Base-by-base conservation (phyloP, 495 filamentous ascomycete species). In the Xylaria scruposa region DNA sequence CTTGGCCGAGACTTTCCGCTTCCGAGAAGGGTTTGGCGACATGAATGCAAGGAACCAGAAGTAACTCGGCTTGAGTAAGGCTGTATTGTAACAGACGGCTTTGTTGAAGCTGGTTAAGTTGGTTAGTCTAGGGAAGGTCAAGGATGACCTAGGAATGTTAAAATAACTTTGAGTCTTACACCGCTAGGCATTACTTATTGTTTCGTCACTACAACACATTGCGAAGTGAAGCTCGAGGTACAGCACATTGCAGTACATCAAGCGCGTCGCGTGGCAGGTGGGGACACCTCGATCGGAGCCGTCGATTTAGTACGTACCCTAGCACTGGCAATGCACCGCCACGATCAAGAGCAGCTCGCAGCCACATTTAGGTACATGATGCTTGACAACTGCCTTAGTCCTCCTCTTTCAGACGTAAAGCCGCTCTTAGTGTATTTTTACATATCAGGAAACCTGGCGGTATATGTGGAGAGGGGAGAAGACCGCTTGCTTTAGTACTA, bases 211-310 rank as follows among this genome's bases (percentile, higher is more conserved):
- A 1, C 3, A 47, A 47, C 44, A 19, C 17, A 17, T 47, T 47
- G 15, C 42, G 15, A 17, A 15, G 21, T 15, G 31, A 62, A 12
- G 36, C 13, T 24, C 15, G 3, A 26, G 53, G 54, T 36, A 59
- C 54, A 59, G 31, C 10, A 56, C 21, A 2, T 29, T 56, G 26
- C 47, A 26, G 24, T 13, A 26, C 49, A 15, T 53, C 33, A 51
- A 58, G 61, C 69, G 69, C 69, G 69, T 71, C 60, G 69, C 69
- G 69, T 62, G 58, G 38, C 26, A 54, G 38, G 67, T 68, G 65
- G 65, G 33, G 51, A 17, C 5, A 19, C 51, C 49, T 38, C 13
- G 6, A 36, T 19, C n/a, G 19, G 19, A 63, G 68, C 47, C 13
- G 47, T 54, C 19, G 49, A 44, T 29, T 51, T 21, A n/a, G 17